Evolutionary conservation across 768 basidiomycete genomes (phyloP), one percentile per base, ranked within the genome.

Genomic region (Podaxis sp.): DNA sequence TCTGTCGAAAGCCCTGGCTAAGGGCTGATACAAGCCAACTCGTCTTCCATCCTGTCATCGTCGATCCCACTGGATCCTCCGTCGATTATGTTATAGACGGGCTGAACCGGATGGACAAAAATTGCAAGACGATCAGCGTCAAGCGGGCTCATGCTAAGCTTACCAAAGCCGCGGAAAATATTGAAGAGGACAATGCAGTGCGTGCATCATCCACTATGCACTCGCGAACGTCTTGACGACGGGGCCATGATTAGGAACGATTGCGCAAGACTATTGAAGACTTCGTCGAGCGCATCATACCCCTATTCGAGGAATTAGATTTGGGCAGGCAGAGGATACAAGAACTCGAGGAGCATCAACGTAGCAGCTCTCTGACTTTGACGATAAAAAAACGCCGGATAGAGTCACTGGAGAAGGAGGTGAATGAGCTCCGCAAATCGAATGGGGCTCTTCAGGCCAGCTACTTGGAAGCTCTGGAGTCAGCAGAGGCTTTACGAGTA

Each of bases 221-320:
- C 52, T 55, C 11, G 26, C 40, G 13, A 20, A 24, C 28, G 36
- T 17, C 36, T 38, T 13, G 24, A 30, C 62, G 54, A 33, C 48
- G 59, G n/a, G 40, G 20, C 48, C 6, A 26, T 54, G 15, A 17
- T 40, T 37, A 82, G 81, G 58, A 62, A 2, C 60, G 65, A 49
- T 66, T 83, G 6, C 64, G 77, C n/a, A 64, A 70, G 46, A 77
- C 79, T 2, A 65, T 82, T 4, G 68, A 72, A 26, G 74, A 80
- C 54, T 81, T 83, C 65, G 75, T 73, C 40, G 67, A 74, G 20
- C 77, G 80, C 6, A 77, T 82, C 15, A 67, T 75, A 15, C 82
- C 82, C 7, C 17, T 77, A 1, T 81, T 78, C 58, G 66, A 64
- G 4, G 70, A 72, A 8, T 54, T 74, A 37, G 70, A 74, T 38